Evolutionary conservation across 2,329 filamentous ascomycete species (phyloP).

Genomic region (Trichophyton verrucosum): DNA sequence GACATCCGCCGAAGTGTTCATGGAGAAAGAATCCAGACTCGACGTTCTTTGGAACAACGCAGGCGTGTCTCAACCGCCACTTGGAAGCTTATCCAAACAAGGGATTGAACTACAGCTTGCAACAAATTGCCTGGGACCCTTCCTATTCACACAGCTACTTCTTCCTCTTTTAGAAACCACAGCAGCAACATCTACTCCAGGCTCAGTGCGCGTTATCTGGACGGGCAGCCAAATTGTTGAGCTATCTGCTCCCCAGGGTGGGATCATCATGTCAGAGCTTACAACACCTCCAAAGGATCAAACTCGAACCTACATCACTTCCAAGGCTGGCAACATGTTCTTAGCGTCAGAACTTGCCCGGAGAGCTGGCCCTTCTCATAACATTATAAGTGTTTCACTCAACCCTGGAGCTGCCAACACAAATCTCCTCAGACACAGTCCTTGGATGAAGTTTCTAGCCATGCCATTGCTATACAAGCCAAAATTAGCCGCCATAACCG

Average conservation of each 20-base stretch:
- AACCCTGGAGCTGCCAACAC: constrained; percentile 28
- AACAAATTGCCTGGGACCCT: constrained; percentile 31
- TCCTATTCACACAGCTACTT: constrained; percentile 30
- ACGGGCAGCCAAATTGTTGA: constrained; percentile 12
- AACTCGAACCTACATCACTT: constrained; percentile 21
- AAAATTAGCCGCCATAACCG: constrained; percentile 36
- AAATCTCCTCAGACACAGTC: constrained; percentile 19
- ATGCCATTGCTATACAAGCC: constrained; percentile 21
- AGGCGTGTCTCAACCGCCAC: constrained; percentile 25
- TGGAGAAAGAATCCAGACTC: constrained; percentile 23
- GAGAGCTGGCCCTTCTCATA: constrained; percentile 12
- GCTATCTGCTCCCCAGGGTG: constrained; percentile 6
- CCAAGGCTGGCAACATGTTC: constrained; percentile 28
- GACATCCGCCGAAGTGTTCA: constrained; percentile 25
- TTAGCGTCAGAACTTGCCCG: constrained; percentile 23
- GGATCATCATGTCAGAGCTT: constrained; percentile 21
- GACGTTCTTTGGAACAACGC: constrained; percentile 30
- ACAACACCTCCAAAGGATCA: constrained; percentile 13
- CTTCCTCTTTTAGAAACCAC: constrained; percentile 25
- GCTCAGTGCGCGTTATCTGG: constrained; percentile 28
- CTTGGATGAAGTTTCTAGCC: constrained; percentile 13
- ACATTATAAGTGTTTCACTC: constrained; percentile 11
- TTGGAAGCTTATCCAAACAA: constrained; percentile 22
- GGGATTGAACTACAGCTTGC: constrained; percentile 30
- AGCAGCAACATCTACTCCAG: constrained; percentile 14